phyloP scores from a whole-genome alignment of 1,284 basidiomycete species.

The Ceratobasidium sp. region DNA sequence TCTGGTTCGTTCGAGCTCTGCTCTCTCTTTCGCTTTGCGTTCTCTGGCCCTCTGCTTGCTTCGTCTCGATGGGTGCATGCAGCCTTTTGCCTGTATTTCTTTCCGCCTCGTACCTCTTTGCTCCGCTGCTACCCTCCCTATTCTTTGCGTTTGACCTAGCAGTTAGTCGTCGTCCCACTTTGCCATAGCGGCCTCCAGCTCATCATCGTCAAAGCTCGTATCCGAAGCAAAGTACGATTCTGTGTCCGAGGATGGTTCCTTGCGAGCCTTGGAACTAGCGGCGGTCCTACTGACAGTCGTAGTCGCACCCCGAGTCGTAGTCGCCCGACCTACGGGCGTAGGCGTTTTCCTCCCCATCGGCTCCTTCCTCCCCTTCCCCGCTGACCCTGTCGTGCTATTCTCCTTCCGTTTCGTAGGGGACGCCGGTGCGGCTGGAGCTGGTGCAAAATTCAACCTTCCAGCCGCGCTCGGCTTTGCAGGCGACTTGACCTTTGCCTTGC shows the following conservation, averaged over 20 bases:
- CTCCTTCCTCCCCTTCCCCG: background rate
- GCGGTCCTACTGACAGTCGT: background rate
- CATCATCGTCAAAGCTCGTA: slow-evolving; percentile 11
- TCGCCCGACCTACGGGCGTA: slow-evolving; percentile 21
- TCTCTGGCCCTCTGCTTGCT: no score
- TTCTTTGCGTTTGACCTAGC: background rate
- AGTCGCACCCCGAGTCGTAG: background rate
- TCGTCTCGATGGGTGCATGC: background rate
- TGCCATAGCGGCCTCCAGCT: slow-evolving; percentile 31
- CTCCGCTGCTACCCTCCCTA: background rate
- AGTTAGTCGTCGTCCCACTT: slow-evolving; percentile 1
- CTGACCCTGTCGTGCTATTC: background rate
- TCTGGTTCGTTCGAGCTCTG: background rate
- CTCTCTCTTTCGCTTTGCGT: background rate
- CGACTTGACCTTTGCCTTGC: slow-evolving; percentile 5
- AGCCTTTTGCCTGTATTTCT: background rate
- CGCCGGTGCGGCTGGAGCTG: background rate
- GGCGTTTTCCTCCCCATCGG: slow-evolving; percentile 12
- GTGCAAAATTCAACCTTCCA: slow-evolving; percentile 13
- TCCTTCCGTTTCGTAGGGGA: slow-evolving; percentile 9
- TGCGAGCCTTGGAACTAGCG: background rate
- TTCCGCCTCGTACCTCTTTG: slow-evolving; percentile 1
- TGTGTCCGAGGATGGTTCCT: slow-evolving; percentile 1
- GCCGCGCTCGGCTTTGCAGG: background rate
- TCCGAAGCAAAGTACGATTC: slow-evolving; percentile 2